Conservation (phyloP, 2,329 filamentous ascomycete genomes). For the Coniochaeta sp. region DNA sequence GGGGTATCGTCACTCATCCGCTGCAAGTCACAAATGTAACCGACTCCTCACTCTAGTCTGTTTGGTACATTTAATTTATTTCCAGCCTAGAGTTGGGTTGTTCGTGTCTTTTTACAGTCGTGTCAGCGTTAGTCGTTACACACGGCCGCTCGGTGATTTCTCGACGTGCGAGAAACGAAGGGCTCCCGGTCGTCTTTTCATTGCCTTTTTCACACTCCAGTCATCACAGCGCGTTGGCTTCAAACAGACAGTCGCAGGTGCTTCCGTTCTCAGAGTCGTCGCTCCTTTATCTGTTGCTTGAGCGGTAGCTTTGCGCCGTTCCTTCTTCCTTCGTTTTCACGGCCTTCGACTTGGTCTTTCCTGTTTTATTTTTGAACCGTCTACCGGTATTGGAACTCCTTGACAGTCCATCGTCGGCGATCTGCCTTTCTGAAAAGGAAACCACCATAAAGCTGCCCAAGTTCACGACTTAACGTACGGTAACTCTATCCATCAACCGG, state of each 20-base stretch:
- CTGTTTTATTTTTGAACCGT: no score
- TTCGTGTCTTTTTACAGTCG: neutral
- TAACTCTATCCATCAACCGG: neutral
- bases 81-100: neutral
- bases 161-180: neutral
- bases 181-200: neutral
- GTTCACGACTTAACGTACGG: neutral
- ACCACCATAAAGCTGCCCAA: no score
- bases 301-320: neutral
- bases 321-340: neutral
- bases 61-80: neutral
- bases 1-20: neutral
- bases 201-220: neutral
- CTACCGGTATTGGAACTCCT: conserved; percentile 3
- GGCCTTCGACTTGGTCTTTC: neutral
- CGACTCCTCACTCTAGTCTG: neutral
- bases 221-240: neutral
- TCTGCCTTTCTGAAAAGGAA: neutral
- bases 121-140: neutral
- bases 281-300: neutral
- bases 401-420: neutral
- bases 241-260: neutral
- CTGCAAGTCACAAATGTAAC: neutral
- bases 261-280: neutral
- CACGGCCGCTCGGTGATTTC: neutral